These are phyloP conservation scores for Azolla pinnata DNA, from an alignment of 75 land plant species.

Conservation along the genomic window DNA sequence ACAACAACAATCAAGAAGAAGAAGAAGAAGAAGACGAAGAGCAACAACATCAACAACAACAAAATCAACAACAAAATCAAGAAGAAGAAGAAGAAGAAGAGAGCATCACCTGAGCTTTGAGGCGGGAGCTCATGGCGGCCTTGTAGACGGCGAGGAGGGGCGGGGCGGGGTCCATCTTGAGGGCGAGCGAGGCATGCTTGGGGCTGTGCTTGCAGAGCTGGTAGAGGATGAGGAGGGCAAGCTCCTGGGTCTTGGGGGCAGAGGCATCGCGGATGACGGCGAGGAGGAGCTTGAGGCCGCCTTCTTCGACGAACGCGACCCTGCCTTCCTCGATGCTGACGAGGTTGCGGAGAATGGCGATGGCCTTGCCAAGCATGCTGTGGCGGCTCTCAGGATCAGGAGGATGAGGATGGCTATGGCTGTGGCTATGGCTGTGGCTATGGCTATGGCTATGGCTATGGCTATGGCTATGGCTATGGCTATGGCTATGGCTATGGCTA, in stretches of 20 bases:
- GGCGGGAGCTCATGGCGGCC: slow-evolving; percentile 46
- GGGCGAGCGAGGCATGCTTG: slow-evolving; percentile 38
- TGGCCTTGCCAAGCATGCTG: slow-evolving; percentile 66
- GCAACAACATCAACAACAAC: too few relatives aligned
- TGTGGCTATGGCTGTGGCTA: too few relatives aligned
- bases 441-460: too few relatives aligned
- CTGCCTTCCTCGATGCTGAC: slow-evolving; percentile 48
- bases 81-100: too few relatives aligned
- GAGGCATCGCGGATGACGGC: slow-evolving; percentile 59
- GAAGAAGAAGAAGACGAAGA: too few relatives aligned
- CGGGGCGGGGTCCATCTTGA: slow-evolving; percentile 63
- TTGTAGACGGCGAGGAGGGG: slow-evolving; percentile 61
- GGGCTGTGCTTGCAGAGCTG: slow-evolving; percentile 45
- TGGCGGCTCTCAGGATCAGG: slow-evolving; percentile 31
- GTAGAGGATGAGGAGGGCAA: slow-evolving; percentile 47
- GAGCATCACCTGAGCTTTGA: slow-evolving; percentile 1
- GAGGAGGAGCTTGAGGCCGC: slow-evolving; percentile 56
- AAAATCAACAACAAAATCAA: too few relatives aligned
- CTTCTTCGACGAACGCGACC: slow-evolving; percentile 51
- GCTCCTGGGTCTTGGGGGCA: slow-evolving; percentile 45
- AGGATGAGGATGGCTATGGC: too few relatives aligned
- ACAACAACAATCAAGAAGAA: too few relatives aligned
- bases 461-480: too few relatives aligned
- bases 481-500: too few relatives aligned
- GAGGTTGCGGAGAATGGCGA: slow-evolving; percentile 54